Base-by-base conservation (phyloP, 176 grass and related monocot species). In the Stipa capillata region DNA sequence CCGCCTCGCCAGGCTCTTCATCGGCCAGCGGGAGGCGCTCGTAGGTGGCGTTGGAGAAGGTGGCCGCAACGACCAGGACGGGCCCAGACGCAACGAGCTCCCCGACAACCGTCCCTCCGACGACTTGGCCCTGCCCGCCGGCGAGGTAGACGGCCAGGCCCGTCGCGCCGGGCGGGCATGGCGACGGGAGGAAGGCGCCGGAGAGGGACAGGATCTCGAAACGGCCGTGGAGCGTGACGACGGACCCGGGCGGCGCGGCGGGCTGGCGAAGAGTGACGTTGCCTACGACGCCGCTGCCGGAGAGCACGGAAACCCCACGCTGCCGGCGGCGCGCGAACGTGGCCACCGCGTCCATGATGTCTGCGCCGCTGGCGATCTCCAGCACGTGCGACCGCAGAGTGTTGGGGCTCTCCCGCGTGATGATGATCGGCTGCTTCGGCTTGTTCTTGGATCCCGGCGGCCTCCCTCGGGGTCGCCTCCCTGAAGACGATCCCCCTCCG, bases 171-270 rank as follows among this genome's bases (percentile, higher is more conserved):
- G 88, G 92, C 43, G 75, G 92, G 65, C 88, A 94, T 1, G 88
- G 88, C 16, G 92, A 72, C 0, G 92, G 91, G 6, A 94, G 88
- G 27, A 94, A 94, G 20, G 92, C 88, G 23, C 92, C 92, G 1
- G 92, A 90, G 10, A 94, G 77, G 32, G 88, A 94, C 11, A 94
- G 85, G 82, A 94, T 94, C 83, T 94, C 92, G 84, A 94, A 94
- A 25, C 92, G 82, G 54, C 92, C 92, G 23, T 86, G 92, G 16
- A 94, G 88, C 18, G 91, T 88, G 36, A 87, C 88, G 29, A 90
- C 88, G 16, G 87, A 72, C 2, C 87, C 87, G 0, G 82, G 84
- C 6, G 88, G 91, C 1, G 69, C 88, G 0, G 82, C 88, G 15
- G 92, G 88, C 59, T 94, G 92, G 66, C 92, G 85, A 5, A 94